A percentile compares a stretch with the other conserved stretches of the same genome.
These are phyloP conservation scores for Ramalina intermedia DNA, from an alignment of 495 filamentous ascomycete genomes.

Conservation along the genomic window DNA sequence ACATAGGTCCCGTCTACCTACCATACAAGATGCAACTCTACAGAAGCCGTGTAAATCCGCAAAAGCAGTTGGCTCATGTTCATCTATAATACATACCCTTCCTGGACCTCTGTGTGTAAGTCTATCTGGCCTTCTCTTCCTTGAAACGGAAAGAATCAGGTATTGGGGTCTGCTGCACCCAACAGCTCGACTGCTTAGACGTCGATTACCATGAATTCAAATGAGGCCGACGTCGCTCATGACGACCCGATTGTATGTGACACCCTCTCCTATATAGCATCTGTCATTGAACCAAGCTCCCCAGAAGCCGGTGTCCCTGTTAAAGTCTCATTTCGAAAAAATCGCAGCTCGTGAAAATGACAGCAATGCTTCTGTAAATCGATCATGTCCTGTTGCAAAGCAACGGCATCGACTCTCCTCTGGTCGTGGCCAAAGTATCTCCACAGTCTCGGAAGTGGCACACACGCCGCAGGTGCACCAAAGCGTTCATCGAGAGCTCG, in stretches of 20 bases:
- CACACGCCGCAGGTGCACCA: not conserved
- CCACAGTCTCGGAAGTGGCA: not conserved
- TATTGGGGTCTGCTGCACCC: too few relatives aligned
- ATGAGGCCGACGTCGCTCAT: slow-evolving; percentile 27
- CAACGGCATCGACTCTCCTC: too few relatives aligned
- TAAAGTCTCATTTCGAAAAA: slow-evolving; percentile 86
- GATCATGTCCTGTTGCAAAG: not conserved
- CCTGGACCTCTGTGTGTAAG: too few relatives aligned
- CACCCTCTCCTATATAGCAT: slow-evolving; percentile 13
- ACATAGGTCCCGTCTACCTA: too few relatives aligned
- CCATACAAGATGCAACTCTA: too few relatives aligned
- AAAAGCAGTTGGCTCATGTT: too few relatives aligned
- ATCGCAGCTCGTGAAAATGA: slow-evolving; percentile 43
- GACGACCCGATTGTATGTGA: slow-evolving; percentile 32
- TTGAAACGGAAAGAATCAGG: too few relatives aligned
- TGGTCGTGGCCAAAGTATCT: too few relatives aligned
- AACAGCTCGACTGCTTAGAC: too few relatives aligned
- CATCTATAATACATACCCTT: too few relatives aligned
- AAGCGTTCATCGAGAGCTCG: not conserved
- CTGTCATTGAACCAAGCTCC: slow-evolving; percentile 3
- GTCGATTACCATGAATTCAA: slow-evolving; percentile 13
- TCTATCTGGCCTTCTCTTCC: too few relatives aligned
- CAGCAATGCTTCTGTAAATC: slow-evolving; percentile 23
- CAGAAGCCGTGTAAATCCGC: too few relatives aligned
- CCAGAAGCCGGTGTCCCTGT: slow-evolving; percentile 71